phyloP scores from a whole-genome alignment of 768 basidiomycete species.

The Leccinum subgranulosum region DNA sequence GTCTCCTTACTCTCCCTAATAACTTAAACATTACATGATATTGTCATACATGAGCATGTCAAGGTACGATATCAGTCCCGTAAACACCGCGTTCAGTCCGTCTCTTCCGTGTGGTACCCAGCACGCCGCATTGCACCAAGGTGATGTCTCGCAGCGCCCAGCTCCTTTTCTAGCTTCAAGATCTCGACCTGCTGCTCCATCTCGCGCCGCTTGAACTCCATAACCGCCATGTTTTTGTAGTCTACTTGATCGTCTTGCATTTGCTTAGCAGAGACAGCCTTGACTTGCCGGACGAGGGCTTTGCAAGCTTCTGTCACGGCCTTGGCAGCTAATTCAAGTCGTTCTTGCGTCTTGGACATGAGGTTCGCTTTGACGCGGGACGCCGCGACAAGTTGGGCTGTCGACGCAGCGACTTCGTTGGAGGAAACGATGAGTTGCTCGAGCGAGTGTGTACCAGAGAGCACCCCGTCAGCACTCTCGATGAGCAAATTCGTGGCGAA shows the following conservation, averaged over 20 bases:
- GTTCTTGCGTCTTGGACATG: conserved; percentile 98
- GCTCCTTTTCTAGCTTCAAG: conserved; percentile 91
- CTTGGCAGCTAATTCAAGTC: conserved; percentile 93
- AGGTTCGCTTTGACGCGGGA: conserved; percentile 97
- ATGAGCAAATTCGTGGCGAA: conserved; percentile 95
- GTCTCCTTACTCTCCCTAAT: too few relatives aligned
- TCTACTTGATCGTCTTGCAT: conserved; percentile 72
- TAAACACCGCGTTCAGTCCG: conserved; percentile 34
- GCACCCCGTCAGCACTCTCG: conserved; percentile 95
- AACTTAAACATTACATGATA: too few relatives aligned
- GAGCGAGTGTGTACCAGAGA: conserved; percentile 93
- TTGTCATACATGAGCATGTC: too few relatives aligned
- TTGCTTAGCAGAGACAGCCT: conserved; percentile 87
- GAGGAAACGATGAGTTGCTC: conserved; percentile 99
- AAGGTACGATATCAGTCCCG: too few relatives aligned
- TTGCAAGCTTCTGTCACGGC: conserved; percentile 98
- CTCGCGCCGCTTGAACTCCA: conserved; percentile 96
- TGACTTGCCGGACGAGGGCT: conserved; percentile 94
- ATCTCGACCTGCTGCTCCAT: conserved; percentile 99
- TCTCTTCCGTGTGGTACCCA: conserved; percentile 87
- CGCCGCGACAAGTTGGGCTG: conserved; percentile 97
- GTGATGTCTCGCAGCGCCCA: conserved; percentile 80
- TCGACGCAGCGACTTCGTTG: conserved; percentile 95
- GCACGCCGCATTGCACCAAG: conserved; percentile 85
- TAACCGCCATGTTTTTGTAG: conserved; percentile 87